Evolutionary conservation across 2,329 filamentous ascomycete genomes (phyloP).

Genomic region (Fusarium phyllophilum): DNA sequence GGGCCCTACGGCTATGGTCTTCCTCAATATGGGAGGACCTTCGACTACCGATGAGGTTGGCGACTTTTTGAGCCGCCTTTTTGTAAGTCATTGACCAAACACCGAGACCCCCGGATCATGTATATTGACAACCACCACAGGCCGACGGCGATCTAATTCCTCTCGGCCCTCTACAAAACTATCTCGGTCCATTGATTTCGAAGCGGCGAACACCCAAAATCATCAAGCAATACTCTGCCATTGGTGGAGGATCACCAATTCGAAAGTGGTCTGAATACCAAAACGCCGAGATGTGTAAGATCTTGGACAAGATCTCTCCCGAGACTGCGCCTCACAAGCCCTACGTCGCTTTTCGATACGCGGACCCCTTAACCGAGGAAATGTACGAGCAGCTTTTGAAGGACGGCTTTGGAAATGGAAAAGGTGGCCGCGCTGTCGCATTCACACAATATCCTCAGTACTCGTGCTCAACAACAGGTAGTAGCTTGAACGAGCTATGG

Average conservation of each 20-base stretch:
- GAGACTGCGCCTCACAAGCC: conserved; percentile 97
- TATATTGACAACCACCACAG: conserved; percentile 56
- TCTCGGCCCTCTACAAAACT: conserved; percentile 89
- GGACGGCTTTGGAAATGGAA: conserved; percentile 90
- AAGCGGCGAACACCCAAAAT: conserved; percentile 93
- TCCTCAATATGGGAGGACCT: conserved; percentile 98
- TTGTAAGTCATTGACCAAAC: conserved; percentile 68
- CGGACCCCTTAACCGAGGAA: conserved; percentile 90
- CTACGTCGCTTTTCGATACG: conserved; percentile 97
- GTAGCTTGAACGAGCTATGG: conserved; percentile 96
- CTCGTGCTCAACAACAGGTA: conserved; percentile 96
- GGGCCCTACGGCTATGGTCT: conserved; percentile 96
- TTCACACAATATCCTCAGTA: conserved; percentile 99
- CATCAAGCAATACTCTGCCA: conserved; percentile 91
- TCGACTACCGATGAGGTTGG: conserved; percentile 88
- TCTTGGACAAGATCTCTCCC: conserved; percentile 89
- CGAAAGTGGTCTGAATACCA: conserved; percentile 98
- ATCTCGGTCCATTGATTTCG: conserved; percentile 89
- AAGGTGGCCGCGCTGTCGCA: conserved; percentile 91
- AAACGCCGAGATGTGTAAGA: conserved; percentile 94
- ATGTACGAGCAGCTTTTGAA: conserved; percentile 86
- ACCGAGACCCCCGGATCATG: neutral
- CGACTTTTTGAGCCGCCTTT: conserved; percentile 88
- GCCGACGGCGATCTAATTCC: conserved; percentile 95
- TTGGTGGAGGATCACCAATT: conserved; percentile 97